Evolutionary conservation across 805 yeast species (phyloP).

Genomic region (Maudiozyma serrabonitensis): DNA sequence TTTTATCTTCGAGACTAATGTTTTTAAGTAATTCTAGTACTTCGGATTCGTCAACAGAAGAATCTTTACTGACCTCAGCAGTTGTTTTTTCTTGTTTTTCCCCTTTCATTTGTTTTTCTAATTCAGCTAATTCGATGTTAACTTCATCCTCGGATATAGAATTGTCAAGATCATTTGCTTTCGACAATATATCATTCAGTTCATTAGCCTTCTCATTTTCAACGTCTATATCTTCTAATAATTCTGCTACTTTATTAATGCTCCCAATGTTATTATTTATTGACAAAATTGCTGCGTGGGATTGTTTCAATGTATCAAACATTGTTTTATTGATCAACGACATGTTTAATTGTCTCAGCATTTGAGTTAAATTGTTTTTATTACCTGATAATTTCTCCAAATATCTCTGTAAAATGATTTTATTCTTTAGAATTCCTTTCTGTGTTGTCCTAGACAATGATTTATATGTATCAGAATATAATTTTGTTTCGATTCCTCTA

Average conservation of each 20-base stretch:
- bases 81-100: background rate
- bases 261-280: conserved; percentile 37
- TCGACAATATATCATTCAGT: conserved; percentile 25
- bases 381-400: conserved; percentile 26
- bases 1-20: background rate
- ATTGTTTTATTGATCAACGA: conserved; percentile 35
- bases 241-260: conserved; percentile 33
- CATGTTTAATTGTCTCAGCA: conserved; percentile 34
- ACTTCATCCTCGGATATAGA: conserved; percentile 31
- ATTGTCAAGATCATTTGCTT: conserved; percentile 18
- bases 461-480: conserved; percentile 15
- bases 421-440: conserved; percentile 27
- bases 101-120: conserved; percentile 2
- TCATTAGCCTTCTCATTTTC: conserved; percentile 31
- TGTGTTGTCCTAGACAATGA: conserved; percentile 23
- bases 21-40: conserved; percentile 5
- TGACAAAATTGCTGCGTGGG: conserved; percentile 28
- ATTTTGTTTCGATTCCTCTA: conserved; percentile 10
- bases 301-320: conserved; percentile 30
- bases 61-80: background rate
- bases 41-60: conserved; percentile 4
- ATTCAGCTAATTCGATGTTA: conserved; percentile 18
- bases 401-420: conserved; percentile 29
- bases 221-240: conserved; percentile 34
- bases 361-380: conserved; percentile 31